These are phyloP conservation scores for Thuidium tamariscinum DNA, from an alignment of 225 moss, liverwort and hornwort species.

Conservation along the genomic window DNA sequence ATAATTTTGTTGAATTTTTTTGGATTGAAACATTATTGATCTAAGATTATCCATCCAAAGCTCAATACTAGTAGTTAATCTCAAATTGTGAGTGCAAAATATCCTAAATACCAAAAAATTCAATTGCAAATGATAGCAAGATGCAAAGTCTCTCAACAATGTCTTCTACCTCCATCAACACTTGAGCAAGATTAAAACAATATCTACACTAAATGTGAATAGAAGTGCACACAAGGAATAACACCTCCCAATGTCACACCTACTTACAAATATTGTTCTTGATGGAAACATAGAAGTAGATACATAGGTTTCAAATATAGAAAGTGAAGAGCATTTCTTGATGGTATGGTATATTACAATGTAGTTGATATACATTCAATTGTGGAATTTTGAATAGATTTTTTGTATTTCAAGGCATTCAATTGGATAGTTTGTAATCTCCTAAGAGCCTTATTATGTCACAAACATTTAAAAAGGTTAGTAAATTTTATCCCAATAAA, in stretches of 20 bases:
- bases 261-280: neutral
- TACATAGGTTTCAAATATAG: neutral
- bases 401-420: neutral
- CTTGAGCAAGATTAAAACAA: neutral
- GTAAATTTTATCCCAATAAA: neutral
- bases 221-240: neutral
- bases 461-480: neutral
- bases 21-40: neutral
- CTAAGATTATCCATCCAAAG: neutral
- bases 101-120: neutral
- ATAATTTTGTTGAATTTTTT: neutral
- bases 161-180: fast-evolving
- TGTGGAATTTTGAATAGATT: neutral
- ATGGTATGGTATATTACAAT: neutral
- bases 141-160: fast-evolving
- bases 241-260: too few species aligned
- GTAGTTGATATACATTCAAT: neutral
- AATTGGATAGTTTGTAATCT: neutral
- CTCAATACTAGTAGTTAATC: neutral
- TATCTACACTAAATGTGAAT: fast-evolving
- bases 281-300: neutral
- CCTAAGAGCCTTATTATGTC: fast-evolving
- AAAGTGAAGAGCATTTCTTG: neutral
- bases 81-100: fast-evolving
- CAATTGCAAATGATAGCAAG: neutral